Evolutionary conservation across 208 protist species (phyloP).

Genomic region (Acanthamoeba healyi): DNA sequence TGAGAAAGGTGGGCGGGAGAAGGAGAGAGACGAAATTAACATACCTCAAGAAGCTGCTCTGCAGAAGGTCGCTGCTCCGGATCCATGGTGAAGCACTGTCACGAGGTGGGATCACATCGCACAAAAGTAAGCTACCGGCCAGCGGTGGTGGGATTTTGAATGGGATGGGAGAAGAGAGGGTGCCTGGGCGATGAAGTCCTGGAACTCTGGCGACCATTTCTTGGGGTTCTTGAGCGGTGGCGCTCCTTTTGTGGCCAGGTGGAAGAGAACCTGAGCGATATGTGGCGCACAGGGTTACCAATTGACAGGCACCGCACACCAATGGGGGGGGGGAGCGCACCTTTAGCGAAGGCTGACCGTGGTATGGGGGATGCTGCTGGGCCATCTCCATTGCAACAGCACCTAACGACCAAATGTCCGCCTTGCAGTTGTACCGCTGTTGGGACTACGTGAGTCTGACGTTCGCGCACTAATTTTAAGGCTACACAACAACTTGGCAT

Average conservation of each 20-base stretch:
- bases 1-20: too few relatives aligned
- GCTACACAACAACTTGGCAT: too few relatives aligned
- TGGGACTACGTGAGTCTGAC: too few relatives aligned
- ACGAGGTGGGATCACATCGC: too few relatives aligned
- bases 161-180: not conserved
- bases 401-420: conserved; percentile 1
- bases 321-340: not conserved
- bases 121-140: too few relatives aligned
- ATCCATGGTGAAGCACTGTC: conserved; percentile 63
- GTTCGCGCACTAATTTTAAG: too few relatives aligned
- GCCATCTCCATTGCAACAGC: conserved; percentile 39
- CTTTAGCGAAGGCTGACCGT: not conserved
- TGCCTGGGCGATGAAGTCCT: conserved; percentile 79
- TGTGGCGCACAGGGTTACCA: not conserved
- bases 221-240: conserved; percentile 81
- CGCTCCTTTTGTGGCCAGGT: conserved; percentile 84
- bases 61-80: conserved; percentile 20
- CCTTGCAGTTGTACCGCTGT: conserved; percentile 12
- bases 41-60: not conserved
- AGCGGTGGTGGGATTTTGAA: too few relatives aligned
- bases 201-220: conserved; percentile 81
- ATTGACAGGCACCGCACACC: not conserved
- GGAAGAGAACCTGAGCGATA: conserved; percentile 67
- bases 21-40: too few relatives aligned
- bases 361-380: conserved; percentile 32